These are phyloP conservation scores for Geotrichum aggregatum DNA, from an alignment of 1,139 yeast genomes.

Conservation along the genomic window DNA sequence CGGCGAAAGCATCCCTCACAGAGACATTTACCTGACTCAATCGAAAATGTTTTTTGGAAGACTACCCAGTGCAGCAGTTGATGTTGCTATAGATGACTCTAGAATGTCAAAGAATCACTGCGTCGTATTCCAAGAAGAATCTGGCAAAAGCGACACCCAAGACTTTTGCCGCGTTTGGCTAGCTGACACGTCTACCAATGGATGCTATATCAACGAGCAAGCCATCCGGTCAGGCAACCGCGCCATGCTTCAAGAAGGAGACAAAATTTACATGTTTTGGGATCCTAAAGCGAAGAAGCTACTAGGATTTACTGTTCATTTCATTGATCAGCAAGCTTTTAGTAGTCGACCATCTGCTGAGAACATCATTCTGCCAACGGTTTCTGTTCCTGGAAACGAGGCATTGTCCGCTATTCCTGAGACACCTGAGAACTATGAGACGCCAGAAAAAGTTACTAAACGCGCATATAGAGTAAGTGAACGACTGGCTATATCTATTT, in stretches of 20 bases:
- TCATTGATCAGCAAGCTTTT: slow-evolving; percentile 12
- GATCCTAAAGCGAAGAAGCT: slow-evolving; percentile 47
- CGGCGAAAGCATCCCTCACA: slow-evolving; percentile 41
- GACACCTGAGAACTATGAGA: slow-evolving; percentile 10
- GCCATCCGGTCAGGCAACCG: slow-evolving; percentile 61
- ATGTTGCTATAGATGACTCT: slow-evolving; percentile 62
- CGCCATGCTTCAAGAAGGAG: slow-evolving; percentile 58
- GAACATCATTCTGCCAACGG: not conserved
- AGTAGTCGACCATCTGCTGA: slow-evolving; percentile 1
- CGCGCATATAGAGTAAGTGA: slow-evolving; percentile 8
- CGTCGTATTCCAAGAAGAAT: slow-evolving; percentile 52
- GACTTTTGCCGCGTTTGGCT: slow-evolving; percentile 77
- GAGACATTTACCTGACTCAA: slow-evolving; percentile 48
- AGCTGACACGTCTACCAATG: slow-evolving; percentile 73
- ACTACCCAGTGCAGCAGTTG: slow-evolving; percentile 31
- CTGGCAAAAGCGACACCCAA: slow-evolving; percentile 32
- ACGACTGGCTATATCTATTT: too few relatives aligned
- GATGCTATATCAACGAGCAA: slow-evolving; percentile 63
- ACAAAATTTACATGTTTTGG: slow-evolving; percentile 58
- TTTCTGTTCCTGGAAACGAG: slow-evolving; percentile 8
- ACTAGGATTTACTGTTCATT: slow-evolving; percentile 17
- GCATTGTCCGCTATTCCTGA: slow-evolving; percentile 12
- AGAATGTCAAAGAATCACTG: slow-evolving; percentile 85
- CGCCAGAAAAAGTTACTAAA: not conserved
- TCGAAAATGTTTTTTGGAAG: slow-evolving; percentile 37